Percentiles rank a stretch among this genome's conserved stretches.
Evolutionary conservation across 2,329 filamentous ascomycete genomes (phyloP).

Genomic region (Lasiodiplodia sp.): DNA sequence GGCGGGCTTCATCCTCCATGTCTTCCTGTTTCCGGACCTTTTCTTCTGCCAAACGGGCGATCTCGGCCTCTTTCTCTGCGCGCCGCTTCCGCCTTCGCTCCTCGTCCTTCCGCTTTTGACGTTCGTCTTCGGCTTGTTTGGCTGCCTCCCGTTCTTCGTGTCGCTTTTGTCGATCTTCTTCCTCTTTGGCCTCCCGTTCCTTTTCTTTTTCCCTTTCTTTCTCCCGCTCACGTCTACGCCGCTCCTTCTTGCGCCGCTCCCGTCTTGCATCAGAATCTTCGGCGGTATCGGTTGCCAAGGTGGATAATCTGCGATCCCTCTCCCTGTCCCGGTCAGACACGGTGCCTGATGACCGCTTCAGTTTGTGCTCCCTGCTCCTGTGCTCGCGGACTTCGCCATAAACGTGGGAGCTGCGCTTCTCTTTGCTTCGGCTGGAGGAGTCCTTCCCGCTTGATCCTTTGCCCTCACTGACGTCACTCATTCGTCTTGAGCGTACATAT

Average conservation of each 20-base stretch:
- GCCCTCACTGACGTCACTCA: slow-evolving; percentile 6
- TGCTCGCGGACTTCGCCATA: background rate
- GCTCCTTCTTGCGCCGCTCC: background rate
- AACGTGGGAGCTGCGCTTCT: background rate
- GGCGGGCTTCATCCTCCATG: slow-evolving; percentile 10
- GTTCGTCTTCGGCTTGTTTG: slow-evolving; percentile 2
- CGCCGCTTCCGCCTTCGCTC: background rate
- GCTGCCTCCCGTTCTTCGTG: slow-evolving; percentile 1
- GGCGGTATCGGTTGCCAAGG: background rate
- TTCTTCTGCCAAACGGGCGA: background rate
- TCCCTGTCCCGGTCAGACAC: slow-evolving; percentile 7
- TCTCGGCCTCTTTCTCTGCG: slow-evolving; percentile 3
- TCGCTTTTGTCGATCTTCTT: slow-evolving; percentile 7
- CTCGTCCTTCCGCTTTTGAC: background rate
- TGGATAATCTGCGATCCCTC: background rate
- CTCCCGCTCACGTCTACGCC: background rate
- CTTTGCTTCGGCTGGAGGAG: slow-evolving; percentile 9
- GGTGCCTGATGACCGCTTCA: background rate
- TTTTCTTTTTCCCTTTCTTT: background rate
- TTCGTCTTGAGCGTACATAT: background rate
- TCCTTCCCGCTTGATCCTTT: slow-evolving; percentile 4
- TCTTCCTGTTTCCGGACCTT: background rate
- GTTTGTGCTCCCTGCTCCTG: background rate
- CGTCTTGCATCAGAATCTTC: slow-evolving; percentile 11
- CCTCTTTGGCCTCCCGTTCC: slow-evolving; percentile 39